Base-by-base conservation (phyloP, 176 grass and related monocot species). In the Cenchrus americanus region DNA sequence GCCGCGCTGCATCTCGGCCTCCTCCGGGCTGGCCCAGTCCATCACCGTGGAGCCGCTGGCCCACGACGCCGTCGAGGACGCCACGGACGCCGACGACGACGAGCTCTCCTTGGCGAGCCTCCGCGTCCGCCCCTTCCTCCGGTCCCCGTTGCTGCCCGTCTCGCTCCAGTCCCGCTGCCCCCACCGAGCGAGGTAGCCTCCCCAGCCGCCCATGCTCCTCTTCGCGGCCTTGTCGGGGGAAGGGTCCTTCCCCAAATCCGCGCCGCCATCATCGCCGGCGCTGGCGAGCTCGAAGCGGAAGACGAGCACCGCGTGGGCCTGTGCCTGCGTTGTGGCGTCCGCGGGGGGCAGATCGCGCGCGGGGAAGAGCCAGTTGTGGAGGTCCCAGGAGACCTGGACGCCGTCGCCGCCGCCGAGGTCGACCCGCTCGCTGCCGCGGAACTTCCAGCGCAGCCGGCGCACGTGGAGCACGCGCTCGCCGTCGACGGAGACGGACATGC, bases 21-120 rank as follows among this genome's bases (percentile, higher is more conserved):
- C 94, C 84, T 97, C 91, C 7, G 89, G 87, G 80, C 94, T 97
- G 17, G 91, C 78, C 94, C 94, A 97, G 60, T 97, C 92, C 92
- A 97, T 94, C 27, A 97, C 83, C 21, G 94, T 92, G 30, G 90
- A 97, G 17, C 77, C 84, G 59, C 94, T 92, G 7, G 82, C 83
- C 61, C 84, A 90, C 51, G 94, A 97, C 59, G 85, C 92, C 13
- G 76, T 75, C 15, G 94, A 94, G 37, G 94, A 97, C 4, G 84
- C 80, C 58, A 84, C 80, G 66, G 86, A 88, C 44, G 91, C 84
- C 32, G 91, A 91, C 42, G 91, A 94, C 4, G 89, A 93, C 5
- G 87, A 94, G 76, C 85, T 86, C 46, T 73, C 91, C 85, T 92
- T 94, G 78, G 69, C 73, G 76, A 90, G 72, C 54, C 88, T 73